phyloP scores from a whole-genome alignment of 768 basidiomycete species.

The Boletus reticulatus region DNA sequence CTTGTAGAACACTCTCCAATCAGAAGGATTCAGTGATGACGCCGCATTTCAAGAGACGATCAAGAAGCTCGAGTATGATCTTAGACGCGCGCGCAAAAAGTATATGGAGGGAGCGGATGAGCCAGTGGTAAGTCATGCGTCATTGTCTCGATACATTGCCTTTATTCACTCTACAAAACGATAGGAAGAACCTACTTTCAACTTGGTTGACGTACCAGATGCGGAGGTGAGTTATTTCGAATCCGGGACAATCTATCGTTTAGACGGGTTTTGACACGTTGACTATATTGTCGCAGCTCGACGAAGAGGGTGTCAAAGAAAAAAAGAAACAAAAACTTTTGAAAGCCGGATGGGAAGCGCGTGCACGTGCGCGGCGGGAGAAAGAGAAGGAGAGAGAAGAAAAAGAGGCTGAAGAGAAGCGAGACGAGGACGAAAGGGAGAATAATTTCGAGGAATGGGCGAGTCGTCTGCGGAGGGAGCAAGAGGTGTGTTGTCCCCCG shows the following conservation, averaged over 20 bases:
- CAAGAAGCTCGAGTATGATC: slow-evolving; percentile 78
- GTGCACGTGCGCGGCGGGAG: slow-evolving; percentile 78
- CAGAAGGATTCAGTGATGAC: slow-evolving; percentile 77
- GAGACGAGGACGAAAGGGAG: slow-evolving; percentile 73
- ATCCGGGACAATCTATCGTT: background rate
- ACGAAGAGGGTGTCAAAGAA: slow-evolving; percentile 90
- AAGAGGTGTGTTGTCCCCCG: slow-evolving; percentile 55
- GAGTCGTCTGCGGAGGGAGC: slow-evolving; percentile 66
- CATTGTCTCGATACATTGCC: background rate
- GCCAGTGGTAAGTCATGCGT: slow-evolving; percentile 37
- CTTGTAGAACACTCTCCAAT: slow-evolving; percentile 53
- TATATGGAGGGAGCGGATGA: slow-evolving; percentile 74
- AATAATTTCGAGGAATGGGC: slow-evolving; percentile 75
- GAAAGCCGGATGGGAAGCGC: slow-evolving; percentile 93
- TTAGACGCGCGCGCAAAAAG: slow-evolving; percentile 80
- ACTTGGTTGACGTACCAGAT: slow-evolving; percentile 89
- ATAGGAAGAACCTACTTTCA: slow-evolving; percentile 84
- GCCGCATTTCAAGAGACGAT: slow-evolving; percentile 76
- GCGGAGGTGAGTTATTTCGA: slow-evolving; percentile 54
- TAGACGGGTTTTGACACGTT: background rate
- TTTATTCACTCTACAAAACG: background rate
- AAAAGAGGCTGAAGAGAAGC: slow-evolving; percentile 52
- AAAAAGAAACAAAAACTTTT: slow-evolving; percentile 90
- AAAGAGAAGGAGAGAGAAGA: slow-evolving; percentile 85
- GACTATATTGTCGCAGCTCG: slow-evolving; percentile 47